phyloP scores from a whole-genome alignment of 768 basidiomycete species.

The Boletus rubescentipes region DNA sequence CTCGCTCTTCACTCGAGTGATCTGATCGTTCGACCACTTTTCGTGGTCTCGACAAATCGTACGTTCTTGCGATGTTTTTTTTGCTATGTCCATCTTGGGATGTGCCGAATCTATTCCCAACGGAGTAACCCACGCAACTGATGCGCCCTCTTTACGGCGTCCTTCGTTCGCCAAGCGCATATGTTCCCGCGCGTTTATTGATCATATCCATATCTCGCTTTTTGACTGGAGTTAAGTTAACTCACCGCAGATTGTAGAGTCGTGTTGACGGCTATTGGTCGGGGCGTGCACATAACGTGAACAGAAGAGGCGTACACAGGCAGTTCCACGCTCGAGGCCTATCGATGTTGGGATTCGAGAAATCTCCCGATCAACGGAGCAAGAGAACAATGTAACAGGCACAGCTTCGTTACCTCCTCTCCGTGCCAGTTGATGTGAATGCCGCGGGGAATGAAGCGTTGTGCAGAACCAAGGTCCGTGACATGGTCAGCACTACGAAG shows the following conservation, averaged over 20 bases:
- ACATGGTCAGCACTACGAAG: conserved; percentile 15
- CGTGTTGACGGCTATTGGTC: conserved; percentile 13
- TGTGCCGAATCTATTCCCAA: conserved; percentile 11
- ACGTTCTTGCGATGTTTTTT: conserved; percentile 3
- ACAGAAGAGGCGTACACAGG: background rate
- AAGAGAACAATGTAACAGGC: conserved; percentile 6
- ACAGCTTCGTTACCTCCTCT: conserved; percentile 12
- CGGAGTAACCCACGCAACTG: conserved; percentile 29
- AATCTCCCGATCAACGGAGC: conserved; percentile 22
- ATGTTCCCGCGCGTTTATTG: conserved; percentile 9
- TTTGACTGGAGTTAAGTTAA: conserved; percentile 16
- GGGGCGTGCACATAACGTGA: conserved; percentile 16
- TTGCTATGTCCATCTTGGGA: conserved; percentile 24
- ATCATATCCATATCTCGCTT: conserved; percentile 18
- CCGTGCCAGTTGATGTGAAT: conserved; percentile 23
- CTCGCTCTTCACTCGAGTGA: conserved; percentile 13
- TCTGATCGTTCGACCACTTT: conserved; percentile 14
- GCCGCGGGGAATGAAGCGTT: conserved; percentile 32
- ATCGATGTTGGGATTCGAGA: conserved; percentile 8
- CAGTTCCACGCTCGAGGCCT: background rate
- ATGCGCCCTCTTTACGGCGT: conserved; percentile 34
- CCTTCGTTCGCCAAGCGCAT: conserved; percentile 17
- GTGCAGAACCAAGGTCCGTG: conserved; percentile 24
- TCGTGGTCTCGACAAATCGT: conserved; percentile 1
- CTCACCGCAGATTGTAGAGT: conserved; percentile 10